phyloP scores from a whole-genome alignment of 805 yeast species.

The Monosporozyma yasuniensis region DNA sequence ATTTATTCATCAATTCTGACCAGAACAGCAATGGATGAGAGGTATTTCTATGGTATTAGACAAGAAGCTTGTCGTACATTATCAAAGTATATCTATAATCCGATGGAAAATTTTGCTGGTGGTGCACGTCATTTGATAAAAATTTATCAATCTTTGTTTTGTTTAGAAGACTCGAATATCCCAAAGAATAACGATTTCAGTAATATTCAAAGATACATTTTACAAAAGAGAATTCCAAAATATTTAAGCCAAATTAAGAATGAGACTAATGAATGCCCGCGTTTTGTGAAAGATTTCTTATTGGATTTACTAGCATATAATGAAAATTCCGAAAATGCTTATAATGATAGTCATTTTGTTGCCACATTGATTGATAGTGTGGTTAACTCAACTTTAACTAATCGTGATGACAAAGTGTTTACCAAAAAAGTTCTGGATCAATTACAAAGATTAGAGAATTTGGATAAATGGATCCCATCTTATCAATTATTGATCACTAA shows the following conservation, averaged over 20 bases:
- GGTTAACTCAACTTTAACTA: conserved; percentile 32
- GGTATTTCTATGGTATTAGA: conserved; percentile 86
- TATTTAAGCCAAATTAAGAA: conserved; percentile 55
- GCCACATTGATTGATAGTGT: conserved; percentile 48
- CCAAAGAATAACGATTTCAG: conserved; percentile 79
- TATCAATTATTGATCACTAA: conserved; percentile 36
- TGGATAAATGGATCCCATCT: conserved; percentile 84
- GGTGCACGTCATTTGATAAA: conserved; percentile 67
- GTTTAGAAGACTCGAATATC: conserved; percentile 56
- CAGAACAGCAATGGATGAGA: conserved; percentile 70
- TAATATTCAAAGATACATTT: conserved; percentile 56
- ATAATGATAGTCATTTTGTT: conserved; percentile 63
- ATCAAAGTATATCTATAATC: conserved; percentile 49
- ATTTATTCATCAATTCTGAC: conserved; percentile 69
- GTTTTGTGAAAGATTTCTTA: conserved; percentile 50
- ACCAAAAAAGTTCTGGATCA: conserved; percentile 49
- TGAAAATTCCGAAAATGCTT: conserved; percentile 74
- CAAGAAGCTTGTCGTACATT: conserved; percentile 78
- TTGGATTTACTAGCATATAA: conserved; percentile 70
- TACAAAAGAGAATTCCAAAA: conserved; percentile 59
- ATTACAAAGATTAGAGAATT: conserved; percentile 60
- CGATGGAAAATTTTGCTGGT: conserved; percentile 19
- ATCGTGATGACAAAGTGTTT: conserved; percentile 32
- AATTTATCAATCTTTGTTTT: conserved; percentile 60
- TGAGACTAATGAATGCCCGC: conserved; percentile 53